Conservation (phyloP, 73 alveolate species). For the Breviolum minutum region DNA sequence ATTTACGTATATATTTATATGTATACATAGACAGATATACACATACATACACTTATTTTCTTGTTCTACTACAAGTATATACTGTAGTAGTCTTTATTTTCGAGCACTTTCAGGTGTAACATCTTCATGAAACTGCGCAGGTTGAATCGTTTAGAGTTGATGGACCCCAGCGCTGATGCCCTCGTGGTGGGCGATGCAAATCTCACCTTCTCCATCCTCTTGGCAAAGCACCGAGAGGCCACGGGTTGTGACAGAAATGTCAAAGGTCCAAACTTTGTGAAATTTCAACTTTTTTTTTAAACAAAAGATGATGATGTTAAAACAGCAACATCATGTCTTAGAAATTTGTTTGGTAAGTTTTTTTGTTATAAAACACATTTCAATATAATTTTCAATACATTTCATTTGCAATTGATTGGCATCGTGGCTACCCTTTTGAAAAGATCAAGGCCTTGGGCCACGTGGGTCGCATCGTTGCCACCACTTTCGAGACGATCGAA, state of each 20-base stretch:
- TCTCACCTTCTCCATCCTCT: conserved; percentile 57
- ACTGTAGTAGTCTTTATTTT: too few relatives aligned
- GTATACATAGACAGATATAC: too few relatives aligned
- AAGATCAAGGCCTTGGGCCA: conserved; percentile 80
- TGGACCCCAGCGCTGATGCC: conserved; percentile 64
- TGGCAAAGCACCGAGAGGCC: conserved; percentile 83
- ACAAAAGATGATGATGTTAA: too few relatives aligned
- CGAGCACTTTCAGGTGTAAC: not conserved
- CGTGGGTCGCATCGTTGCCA: conserved; percentile 90
- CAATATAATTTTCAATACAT: too few relatives aligned
- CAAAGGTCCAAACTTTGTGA: not conserved
- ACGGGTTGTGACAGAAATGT: not conserved
- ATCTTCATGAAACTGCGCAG: not conserved
- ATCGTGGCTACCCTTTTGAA: too few relatives aligned
- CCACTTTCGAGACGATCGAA: conserved; percentile 91
- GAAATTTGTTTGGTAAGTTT: too few relatives aligned
- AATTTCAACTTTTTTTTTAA: too few relatives aligned
- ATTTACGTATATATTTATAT: too few relatives aligned
- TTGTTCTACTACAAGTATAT: not conserved
- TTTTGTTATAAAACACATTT: too few relatives aligned
- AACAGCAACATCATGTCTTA: too few relatives aligned
- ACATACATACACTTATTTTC: too few relatives aligned
- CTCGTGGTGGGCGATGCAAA: conserved; percentile 85
- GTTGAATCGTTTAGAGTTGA: conserved; percentile 88
- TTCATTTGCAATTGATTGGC: too few relatives aligned